Evolutionary conservation across 371 early-diverging fungal genomes (phyloP), one percentile per base, ranked within the genome.

Genomic region (Syncephalis plumigaleata): DNA sequence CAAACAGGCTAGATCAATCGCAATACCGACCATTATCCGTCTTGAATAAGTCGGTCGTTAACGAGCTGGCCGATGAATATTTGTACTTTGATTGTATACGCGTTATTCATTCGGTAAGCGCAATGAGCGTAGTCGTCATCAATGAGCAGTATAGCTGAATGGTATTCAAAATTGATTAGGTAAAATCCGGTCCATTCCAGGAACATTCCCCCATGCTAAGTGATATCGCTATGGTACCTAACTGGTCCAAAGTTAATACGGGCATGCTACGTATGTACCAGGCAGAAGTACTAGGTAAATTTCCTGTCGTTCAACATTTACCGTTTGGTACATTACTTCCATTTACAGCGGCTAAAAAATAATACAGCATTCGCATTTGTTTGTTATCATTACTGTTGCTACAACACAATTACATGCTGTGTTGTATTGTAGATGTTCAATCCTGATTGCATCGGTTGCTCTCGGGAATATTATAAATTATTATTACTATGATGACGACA

Each of bases 261-360:
- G 98, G 98, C 2, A 77, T 96, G 77, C 57, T 90, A 48, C 95
- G 91, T 64, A 96, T 98, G 98, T 98, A 88, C 65, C 58, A 80
- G 31, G 94, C 83, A 0, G 97, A 97, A 57, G 98, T 98, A 1
- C 61, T 99, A 18, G 72, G 73, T 31, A 96, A 94, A 65, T 71
- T 90, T 39, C 98, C 98, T 0, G 91, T 99, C 2, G 88, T 96
- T 46, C 98, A 99, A 67, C 98, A 98, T 58, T 79, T 98, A 58
- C 68, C 79, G 50, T 97, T 96, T 75, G 97, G 98, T 5, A 46
- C 38, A 24, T 50, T 78, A 16, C 60, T 77, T 45, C 75, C 75
- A 7, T 75, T 67, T 51, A 40, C 21, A 18, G 8, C 15, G 8
- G 40, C 15, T 31, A 31, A 31, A 31, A 31, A 31, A 11, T 7